A percentile compares a stretch with the other conserved stretches of the same genome.
phyloP scores from a whole-genome alignment of 2,329 filamentous ascomycete genomes.

The Hypoxylon rubiginosum region DNA sequence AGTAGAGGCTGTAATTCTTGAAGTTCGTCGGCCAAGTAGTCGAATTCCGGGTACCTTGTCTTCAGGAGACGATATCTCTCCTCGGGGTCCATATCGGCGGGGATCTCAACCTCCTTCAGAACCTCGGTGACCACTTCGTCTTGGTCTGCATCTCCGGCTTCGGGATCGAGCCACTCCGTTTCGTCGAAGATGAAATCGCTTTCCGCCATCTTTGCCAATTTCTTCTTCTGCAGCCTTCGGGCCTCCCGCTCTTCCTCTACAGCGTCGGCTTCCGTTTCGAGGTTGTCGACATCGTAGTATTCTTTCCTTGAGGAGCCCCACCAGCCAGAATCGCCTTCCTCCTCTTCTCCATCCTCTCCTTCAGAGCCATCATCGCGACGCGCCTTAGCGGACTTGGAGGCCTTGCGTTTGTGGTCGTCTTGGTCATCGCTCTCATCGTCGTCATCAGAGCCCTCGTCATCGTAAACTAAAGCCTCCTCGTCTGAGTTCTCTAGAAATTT shows the following conservation, averaged over 20 bases:
- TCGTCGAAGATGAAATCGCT: conserved; percentile 96
- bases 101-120: conserved; percentile 85
- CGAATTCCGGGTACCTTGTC: conserved; percentile 91
- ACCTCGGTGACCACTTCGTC: conserved; percentile 83
- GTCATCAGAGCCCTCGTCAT: conserved; percentile 59
- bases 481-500: conserved; percentile 71
- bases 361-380: conserved; percentile 49
- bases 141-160: conserved; percentile 62
- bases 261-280: conserved; percentile 67
- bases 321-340: conserved; percentile 71
- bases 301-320: conserved; percentile 92
- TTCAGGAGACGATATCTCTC: conserved; percentile 83
- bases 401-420: conserved; percentile 61
- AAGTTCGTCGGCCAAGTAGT: conserved; percentile 86
- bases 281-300: conserved; percentile 88
- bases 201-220: conserved; percentile 87
- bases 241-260: conserved; percentile 94
- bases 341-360: conserved; percentile 63
- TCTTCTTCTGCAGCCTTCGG: conserved; percentile 89
- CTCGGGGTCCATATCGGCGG: conserved; percentile 80
- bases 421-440: conserved; percentile 57
- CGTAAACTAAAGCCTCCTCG: conserved; percentile 70
- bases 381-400: conserved; percentile 44
- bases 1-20: conserved; percentile 77
- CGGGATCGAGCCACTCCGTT: conserved; percentile 80